Conservation (phyloP, 768 basidiomycete genomes). For the Lanmaoa rubissima region DNA sequence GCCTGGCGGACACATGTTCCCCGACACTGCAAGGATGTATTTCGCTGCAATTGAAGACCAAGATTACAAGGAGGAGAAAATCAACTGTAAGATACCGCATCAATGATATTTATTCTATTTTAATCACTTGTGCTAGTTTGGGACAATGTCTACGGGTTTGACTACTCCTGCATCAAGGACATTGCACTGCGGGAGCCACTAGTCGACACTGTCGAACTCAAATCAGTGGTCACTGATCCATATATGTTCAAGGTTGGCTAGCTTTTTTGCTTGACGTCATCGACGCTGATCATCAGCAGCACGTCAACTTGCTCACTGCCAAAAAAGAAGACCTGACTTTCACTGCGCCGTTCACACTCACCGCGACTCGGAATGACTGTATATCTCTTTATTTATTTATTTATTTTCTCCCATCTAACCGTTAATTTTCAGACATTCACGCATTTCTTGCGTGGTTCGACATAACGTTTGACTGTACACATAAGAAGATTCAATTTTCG, state of each 20-base stretch:
- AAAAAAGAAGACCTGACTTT: slow-evolving; percentile 96
- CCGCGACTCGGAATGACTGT: slow-evolving; percentile 91
- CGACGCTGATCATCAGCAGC: slow-evolving; percentile 41
- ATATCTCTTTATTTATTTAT: slow-evolving; percentile 27
- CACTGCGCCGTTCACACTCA: slow-evolving; percentile 72
- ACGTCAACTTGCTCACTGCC: slow-evolving; percentile 86
- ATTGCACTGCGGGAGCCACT: slow-evolving; percentile 95
- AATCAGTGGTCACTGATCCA: slow-evolving; percentile 92
- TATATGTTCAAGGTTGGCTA: slow-evolving; percentile 75
- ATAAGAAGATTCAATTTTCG: slow-evolving; percentile 94
- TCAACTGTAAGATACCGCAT: slow-evolving; percentile 68
- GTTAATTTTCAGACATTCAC: slow-evolving; percentile 67
- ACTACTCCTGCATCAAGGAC: slow-evolving; percentile 99
- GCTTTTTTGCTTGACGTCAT: not conserved
- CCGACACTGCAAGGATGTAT: slow-evolving; percentile 89
- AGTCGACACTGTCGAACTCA: slow-evolving; percentile 98
- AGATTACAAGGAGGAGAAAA: slow-evolving; percentile 99
- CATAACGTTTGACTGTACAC: slow-evolving; percentile 90
- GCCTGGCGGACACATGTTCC: slow-evolving; percentile 89
- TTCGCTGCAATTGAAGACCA: slow-evolving; percentile 98
- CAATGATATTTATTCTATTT: not conserved
- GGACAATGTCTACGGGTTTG: slow-evolving; percentile 99
- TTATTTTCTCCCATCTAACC: not conserved
- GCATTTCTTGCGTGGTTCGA: slow-evolving; percentile 99
- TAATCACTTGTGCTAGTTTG: slow-evolving; percentile 63